Evolutionary conservation across 768 basidiomycete species (phyloP).

Genomic region (Mycena epipterygia): DNA sequence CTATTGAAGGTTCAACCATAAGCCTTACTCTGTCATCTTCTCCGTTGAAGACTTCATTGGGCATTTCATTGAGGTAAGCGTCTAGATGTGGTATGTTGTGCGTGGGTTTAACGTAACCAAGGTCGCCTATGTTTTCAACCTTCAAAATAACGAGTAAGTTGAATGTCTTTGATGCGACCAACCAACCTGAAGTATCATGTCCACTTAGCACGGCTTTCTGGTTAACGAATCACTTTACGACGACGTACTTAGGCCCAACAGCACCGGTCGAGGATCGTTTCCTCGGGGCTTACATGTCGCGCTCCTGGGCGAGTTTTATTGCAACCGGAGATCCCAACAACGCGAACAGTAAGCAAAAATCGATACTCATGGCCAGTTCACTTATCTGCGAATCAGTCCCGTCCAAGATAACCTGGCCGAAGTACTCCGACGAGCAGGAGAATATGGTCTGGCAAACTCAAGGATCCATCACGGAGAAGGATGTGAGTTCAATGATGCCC

Average conservation of each 20-base stretch:
- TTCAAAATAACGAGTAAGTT: slow-evolving; percentile 33
- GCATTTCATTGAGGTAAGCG: slow-evolving; percentile 32
- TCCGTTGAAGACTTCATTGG: slow-evolving; percentile 21
- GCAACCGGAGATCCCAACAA: slow-evolving; percentile 37
- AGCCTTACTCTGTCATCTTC: slow-evolving; percentile 27
- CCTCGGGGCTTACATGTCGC: slow-evolving; percentile 31
- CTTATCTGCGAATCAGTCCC: slow-evolving; percentile 11
- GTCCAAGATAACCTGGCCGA: slow-evolving; percentile 24
- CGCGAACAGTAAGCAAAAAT: slow-evolving; percentile 14
- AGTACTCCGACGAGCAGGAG: slow-evolving; percentile 24
- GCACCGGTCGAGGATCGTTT: slow-evolving; percentile 35
- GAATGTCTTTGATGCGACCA: neutral
- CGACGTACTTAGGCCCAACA: slow-evolving; percentile 26
- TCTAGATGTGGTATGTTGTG: no score
- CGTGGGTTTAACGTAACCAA: neutral
- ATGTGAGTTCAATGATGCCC: slow-evolving; percentile 13
- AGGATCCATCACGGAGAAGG: slow-evolving; percentile 27
- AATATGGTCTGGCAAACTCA: slow-evolving; percentile 36
- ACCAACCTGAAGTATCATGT: neutral
- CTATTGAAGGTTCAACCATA: slow-evolving; percentile 29
- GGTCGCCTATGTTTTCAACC: slow-evolving; percentile 35
- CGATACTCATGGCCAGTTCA: neutral
- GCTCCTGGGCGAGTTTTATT: slow-evolving; percentile 35
- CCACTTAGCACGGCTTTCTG: slow-evolving; percentile 29
- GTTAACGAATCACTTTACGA: slow-evolving; percentile 33